phyloP scores from a whole-genome alignment of 1,139 yeast genomes.

The Suhomyces kunorum region DNA sequence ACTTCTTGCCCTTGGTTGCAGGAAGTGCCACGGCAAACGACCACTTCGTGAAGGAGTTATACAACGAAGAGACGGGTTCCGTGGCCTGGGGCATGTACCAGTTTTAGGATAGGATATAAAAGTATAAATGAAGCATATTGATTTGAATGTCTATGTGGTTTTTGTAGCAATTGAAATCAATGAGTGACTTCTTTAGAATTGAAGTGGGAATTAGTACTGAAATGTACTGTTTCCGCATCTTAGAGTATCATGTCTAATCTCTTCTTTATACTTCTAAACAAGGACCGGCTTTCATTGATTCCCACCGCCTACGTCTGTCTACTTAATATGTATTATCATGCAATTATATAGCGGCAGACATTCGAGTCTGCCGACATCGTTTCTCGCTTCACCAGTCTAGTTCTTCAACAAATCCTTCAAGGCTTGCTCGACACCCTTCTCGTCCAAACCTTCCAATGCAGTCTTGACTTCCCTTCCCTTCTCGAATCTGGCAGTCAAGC shows the following conservation, averaged over 20 bases:
- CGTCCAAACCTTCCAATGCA: constrained; percentile 49
- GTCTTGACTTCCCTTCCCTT: constrained; percentile 47
- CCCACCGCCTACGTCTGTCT: constrained; percentile 1
- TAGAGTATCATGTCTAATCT: too few species aligned
- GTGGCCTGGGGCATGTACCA: constrained; percentile 72
- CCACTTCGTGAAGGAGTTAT: constrained; percentile 46
- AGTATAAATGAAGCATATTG: not conserved
- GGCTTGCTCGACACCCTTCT: constrained; percentile 39
- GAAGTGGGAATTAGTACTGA: too few species aligned
- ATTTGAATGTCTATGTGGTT: not conserved
- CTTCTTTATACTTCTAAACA: too few species aligned
- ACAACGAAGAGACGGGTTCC: constrained; percentile 44
- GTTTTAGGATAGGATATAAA: constrained; percentile 26
- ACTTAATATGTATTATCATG: constrained; percentile 7
- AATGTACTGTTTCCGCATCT: too few species aligned
- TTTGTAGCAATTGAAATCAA: too few species aligned
- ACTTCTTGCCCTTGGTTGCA: constrained; percentile 67
- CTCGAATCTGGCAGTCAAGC: constrained; percentile 69
- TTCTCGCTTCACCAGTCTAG: constrained; percentile 6
- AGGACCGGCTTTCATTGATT: too few species aligned
- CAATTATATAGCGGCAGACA: constrained; percentile 6
- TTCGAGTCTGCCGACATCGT: not conserved
- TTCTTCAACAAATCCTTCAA: constrained; percentile 41
- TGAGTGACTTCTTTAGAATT: too few species aligned
- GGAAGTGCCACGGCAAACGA: constrained; percentile 58